Base-by-base conservation (phyloP, 2,329 filamentous ascomycete genomes). In the Xylariomycetidae sp. region DNA sequence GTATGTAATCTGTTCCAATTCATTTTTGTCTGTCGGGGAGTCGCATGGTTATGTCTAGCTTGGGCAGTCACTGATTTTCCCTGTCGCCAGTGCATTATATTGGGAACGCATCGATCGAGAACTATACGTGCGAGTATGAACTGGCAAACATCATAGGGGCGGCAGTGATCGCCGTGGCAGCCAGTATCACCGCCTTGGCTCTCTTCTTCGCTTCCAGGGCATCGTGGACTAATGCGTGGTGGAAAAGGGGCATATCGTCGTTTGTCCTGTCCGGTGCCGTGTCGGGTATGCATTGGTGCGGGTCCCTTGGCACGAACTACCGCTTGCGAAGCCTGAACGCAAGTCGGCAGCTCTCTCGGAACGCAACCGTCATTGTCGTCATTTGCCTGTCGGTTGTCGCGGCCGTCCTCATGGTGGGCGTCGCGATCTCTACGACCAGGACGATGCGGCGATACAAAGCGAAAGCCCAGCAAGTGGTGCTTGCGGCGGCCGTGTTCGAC, bases 271-370 rank as follows among this genome's bases (percentile, higher is more conserved):
- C 85, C 7, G 68, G 74, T 12, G 85, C 83, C 25, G 84, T 92
- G 3, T 88, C 82, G 8, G 85, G 85, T 1, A 92, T 94, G 87
- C 87, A 94, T 61, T 94, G 86, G 83, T 82, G 82, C 36, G 87
- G 83, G 19, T 73, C 82, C 4, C 70, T 76, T 9, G 85, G 85
- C 12, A 92, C 85, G 4, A 56, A 59, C 7, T 92, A 89, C 55
- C 69, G 69, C 27, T 58, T 86, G 32, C 58, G 71, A 43, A 54
- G 67, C 27, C 55, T 70, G 32, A 63, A 66, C 30, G 46, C 54
- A 11, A 56, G 51, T 26, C 62, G 62, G 30, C 55, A 66, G 30
- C 57, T 74, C 17, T 73, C 77, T 7, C 68, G 80, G 31, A 79
- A 79, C 34, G 72, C 75, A 5, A 86, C 82, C 15, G 73, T 88